Conservation (phyloP, 2,329 filamentous ascomycete genomes). For the Aulographum hederae region DNA sequence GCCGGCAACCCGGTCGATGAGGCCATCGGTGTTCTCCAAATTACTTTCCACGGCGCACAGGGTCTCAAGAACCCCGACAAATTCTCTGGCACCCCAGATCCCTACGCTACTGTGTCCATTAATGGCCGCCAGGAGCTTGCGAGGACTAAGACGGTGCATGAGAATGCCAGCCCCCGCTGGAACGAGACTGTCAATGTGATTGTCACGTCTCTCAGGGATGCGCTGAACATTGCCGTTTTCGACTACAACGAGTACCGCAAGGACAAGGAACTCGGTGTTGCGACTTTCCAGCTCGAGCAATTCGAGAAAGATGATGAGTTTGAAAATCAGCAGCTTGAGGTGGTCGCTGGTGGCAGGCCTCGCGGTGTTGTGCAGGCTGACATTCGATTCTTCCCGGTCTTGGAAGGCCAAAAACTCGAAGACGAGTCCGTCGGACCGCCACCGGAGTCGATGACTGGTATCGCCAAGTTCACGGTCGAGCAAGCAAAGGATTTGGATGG, state of each 20-base stretch:
- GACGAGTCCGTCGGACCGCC: conserved; percentile 66
- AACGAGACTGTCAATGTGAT: conserved; percentile 95
- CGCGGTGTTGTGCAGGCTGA: conserved; percentile 68
- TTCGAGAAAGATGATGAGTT: conserved; percentile 60
- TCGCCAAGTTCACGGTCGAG: conserved; percentile 81
- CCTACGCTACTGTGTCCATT: conserved; percentile 70
- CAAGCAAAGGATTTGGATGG: conserved; percentile 93
- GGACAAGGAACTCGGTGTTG: conserved; percentile 82
- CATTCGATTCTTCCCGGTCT: conserved; percentile 86
- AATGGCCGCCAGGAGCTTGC: conserved; percentile 69
- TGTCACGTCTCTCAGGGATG: conserved; percentile 75
- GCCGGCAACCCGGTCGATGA: conserved; percentile 87
- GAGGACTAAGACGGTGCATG: conserved; percentile 71
- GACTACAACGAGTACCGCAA: conserved; percentile 95
- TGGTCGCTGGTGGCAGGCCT: conserved; percentile 67
- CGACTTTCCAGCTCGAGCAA: conserved; percentile 69
- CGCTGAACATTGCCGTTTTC: conserved; percentile 66
- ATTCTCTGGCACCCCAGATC: conserved; percentile 80
- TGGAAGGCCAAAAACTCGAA: conserved; percentile 51
- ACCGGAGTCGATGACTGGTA: conserved; percentile 83
- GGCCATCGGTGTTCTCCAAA: conserved; percentile 80
- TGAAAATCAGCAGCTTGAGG: conserved; percentile 71
- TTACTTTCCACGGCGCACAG: conserved; percentile 79
- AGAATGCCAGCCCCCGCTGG: conserved; percentile 79
- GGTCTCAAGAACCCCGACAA: conserved; percentile 92